These are phyloP conservation scores for Neoascochyta sp. DNA, from an alignment of 2,329 filamentous ascomycete species.

Conservation along the genomic window DNA sequence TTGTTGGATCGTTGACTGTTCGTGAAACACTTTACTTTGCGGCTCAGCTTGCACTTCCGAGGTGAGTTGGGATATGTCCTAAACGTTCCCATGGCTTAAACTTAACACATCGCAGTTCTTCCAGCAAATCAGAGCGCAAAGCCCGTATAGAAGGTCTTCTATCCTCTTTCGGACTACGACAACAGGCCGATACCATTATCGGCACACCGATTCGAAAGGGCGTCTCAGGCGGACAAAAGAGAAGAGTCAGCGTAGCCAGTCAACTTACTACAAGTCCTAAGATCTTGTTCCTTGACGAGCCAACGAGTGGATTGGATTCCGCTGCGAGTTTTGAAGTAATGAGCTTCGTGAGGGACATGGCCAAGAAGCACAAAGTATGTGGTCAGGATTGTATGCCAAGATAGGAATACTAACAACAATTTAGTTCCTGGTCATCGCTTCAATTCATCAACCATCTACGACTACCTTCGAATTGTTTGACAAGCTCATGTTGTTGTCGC, in stretches of 20 bases:
- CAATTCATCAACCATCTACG: constrained; percentile 82
- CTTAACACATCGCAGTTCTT: constrained; percentile 40
- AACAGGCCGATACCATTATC: constrained; percentile 67
- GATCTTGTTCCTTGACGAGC: constrained; percentile 79
- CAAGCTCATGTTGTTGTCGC: constrained; percentile 69
- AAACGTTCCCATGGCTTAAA: too few species aligned
- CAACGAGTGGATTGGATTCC: constrained; percentile 79
- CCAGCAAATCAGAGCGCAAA: constrained; percentile 56
- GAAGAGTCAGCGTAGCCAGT: constrained; percentile 72
- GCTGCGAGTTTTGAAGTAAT: constrained; percentile 73
- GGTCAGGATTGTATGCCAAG: too few species aligned
- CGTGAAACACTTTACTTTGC: constrained; percentile 76
- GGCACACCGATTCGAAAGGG: constrained; percentile 81
- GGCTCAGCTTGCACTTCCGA: constrained; percentile 60
- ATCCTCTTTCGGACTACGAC: constrained; percentile 66
- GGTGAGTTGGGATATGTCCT: too few species aligned
- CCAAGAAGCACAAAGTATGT: constrained; percentile 61
- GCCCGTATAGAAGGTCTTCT: constrained; percentile 64
- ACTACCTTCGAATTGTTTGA: constrained; percentile 78
- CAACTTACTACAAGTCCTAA: constrained; percentile 78
- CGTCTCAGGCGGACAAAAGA: constrained; percentile 80
- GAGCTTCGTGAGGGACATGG: constrained; percentile 65
- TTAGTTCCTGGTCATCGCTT: constrained; percentile 69
- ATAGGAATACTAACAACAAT: constrained; percentile 5
- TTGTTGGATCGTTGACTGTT: constrained; percentile 77